These are phyloP conservation scores for Ceriops tagal DNA, from an alignment of 345 rosid genomes.

Conservation along the genomic window DNA sequence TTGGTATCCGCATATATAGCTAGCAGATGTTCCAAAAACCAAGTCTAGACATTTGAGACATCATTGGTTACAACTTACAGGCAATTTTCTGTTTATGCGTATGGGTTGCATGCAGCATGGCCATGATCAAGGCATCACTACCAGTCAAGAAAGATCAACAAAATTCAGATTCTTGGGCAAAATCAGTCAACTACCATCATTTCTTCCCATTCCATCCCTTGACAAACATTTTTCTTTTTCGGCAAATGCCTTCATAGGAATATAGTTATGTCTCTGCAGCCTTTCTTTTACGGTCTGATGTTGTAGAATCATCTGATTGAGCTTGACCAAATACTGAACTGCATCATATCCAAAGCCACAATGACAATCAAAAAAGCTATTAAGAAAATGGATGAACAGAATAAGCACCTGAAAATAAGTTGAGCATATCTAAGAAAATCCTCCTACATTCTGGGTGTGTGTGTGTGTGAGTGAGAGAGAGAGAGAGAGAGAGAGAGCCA, in stretches of 20 bases:
- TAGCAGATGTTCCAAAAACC: no score
- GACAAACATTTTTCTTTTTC: no score
- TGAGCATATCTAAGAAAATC: no score
- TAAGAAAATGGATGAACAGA: not conserved
- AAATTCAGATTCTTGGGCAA: not conserved
- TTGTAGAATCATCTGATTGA: conserved; percentile 51
- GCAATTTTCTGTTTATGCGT: not conserved
- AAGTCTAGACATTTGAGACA: no score
- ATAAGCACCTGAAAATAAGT: not conserved
- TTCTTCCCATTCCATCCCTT: no score
- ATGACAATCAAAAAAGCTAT: conserved; percentile 4
- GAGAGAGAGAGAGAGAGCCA: not conserved
- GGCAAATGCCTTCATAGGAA: not conserved
- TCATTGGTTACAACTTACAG: no score
- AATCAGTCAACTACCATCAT: no score
- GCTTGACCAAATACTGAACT: conserved; percentile 84
- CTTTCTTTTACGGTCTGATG: conserved; percentile 63
- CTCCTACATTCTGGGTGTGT: no score
- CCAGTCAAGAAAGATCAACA: not conserved
- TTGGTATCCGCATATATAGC: no score
- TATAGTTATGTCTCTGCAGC: conserved; percentile 45
- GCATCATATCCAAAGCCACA: conserved; percentile 16
- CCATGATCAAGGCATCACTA: not conserved
- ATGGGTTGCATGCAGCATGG: not conserved
- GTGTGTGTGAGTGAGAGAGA: not conserved